Base-by-base conservation (phyloP, 116 monocot genomes). In the Cymodocea nodosa region DNA sequence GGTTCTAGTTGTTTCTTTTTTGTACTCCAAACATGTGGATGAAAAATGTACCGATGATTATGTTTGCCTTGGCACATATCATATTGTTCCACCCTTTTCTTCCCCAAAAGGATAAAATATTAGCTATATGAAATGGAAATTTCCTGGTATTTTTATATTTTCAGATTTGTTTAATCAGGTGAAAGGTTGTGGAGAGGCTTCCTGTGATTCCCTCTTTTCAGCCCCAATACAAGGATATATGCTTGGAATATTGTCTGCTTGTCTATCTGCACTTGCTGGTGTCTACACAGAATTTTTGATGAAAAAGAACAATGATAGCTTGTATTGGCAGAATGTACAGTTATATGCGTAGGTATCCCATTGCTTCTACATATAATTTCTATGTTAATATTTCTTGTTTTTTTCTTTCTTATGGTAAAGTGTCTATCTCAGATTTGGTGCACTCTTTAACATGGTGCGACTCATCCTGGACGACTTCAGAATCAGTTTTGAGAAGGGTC, bases 281-380 rank as follows among this genome's bases (percentile, higher is more conserved):
- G 79, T 99, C 23, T 99, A 99, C 65, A 99, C 98, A 18, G 98
- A 99, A 70, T 99, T 89, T 73, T 75, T 92, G 37, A 84, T 99
- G 98, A 92, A 99, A 77, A 99, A 89, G 82, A 92, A 92, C 64
- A 99, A 83, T 66, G 92, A 99, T 48, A 99, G 92, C 55, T 75
- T 99, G 11, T 99, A 84, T 69, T 92, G 92, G 92, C 98, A 99
- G 70, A 99, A 99, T 70, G 77, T 92, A 58, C 98, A 92, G 74
- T 77, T 92, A 70, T 99, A 89, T 73, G 82, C 77, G 92, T 92
- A 81, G 52, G 86, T 75, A 67, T 40, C 66, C 71, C 34, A 44
- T 44, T 44, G 12, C 12, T 76, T 57, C 55, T 35, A 35, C 17
- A 35, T 14, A 15, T 12, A 30, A 53, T 54, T 30, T 30, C 63